phyloP scores from a whole-genome alignment of 2,329 filamentous ascomycete genomes.

The Epichloe uncinata region DNA sequence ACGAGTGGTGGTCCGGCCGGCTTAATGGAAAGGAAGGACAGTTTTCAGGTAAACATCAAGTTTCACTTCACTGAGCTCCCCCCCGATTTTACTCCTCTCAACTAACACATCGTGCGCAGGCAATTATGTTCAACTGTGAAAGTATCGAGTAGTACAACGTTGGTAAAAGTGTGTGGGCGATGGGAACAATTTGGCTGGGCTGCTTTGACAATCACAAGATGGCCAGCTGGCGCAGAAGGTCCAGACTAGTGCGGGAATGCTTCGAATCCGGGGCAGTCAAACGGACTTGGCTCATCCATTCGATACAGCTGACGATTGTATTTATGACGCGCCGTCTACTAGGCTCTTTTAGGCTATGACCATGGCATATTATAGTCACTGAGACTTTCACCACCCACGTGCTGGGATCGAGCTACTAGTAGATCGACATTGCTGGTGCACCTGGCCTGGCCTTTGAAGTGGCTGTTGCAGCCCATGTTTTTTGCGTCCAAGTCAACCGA shows the following conservation, averaged over 20 bases:
- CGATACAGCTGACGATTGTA: background rate
- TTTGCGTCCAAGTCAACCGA: too few species aligned
- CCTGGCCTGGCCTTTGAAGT: too few species aligned
- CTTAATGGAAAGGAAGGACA: conserved; percentile 72
- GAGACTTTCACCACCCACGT: too few species aligned
- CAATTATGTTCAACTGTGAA: conserved; percentile 6
- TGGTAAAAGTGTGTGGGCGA: background rate
- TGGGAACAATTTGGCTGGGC: background rate
- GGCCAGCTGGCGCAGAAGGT: background rate
- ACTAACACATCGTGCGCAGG: background rate
- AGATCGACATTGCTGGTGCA: too few species aligned
- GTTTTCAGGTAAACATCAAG: conserved; percentile 66
- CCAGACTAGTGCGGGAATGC: background rate
- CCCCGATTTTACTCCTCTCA: background rate
- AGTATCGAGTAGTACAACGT: background rate
- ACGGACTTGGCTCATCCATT: background rate
- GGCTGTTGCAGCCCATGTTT: too few species aligned
- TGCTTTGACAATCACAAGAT: background rate
- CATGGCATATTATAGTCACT: too few species aligned
- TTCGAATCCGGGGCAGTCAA: background rate
- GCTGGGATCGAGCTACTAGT: too few species aligned
- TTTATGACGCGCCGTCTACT: background rate
- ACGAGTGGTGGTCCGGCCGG: conserved; percentile 94
- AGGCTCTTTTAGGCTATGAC: background rate
- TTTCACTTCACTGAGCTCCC: background rate